Conservation (phyloP, 139 green algal species). For the Deuterostichococcus epilithicus region DNA sequence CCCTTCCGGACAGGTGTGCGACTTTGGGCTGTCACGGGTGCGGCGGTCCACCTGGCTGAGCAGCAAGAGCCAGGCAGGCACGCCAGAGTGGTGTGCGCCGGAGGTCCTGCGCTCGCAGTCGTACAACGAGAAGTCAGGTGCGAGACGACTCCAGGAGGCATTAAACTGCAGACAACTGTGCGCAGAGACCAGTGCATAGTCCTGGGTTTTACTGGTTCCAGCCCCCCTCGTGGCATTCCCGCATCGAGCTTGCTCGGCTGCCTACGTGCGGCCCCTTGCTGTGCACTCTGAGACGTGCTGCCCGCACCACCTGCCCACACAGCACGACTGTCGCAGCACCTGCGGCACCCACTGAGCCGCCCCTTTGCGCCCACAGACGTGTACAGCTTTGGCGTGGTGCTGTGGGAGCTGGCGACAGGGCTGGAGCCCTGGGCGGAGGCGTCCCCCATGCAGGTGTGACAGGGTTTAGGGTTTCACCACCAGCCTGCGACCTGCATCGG, state of each 20-base stretch:
- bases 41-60: conserved; percentile 64
- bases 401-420: conserved; percentile 88
- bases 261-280: not conserved
- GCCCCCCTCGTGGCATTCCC: too few relatives aligned
- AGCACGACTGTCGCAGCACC: too few relatives aligned
- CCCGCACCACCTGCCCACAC: too few relatives aligned
- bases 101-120: conserved; percentile 48
- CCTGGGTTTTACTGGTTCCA: too few relatives aligned
- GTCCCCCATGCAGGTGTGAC: conserved; percentile 66
- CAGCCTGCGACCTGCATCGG: too few relatives aligned
- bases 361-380: too few relatives aligned
- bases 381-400: conserved; percentile 74
- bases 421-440: conserved; percentile 81
- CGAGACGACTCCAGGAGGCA: conserved; percentile 11
- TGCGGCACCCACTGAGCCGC: too few relatives aligned
- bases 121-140: conserved; percentile 80
- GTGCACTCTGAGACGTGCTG: not conserved
- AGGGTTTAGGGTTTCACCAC: not conserved
- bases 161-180: too few relatives aligned
- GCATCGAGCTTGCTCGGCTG: too few relatives aligned
- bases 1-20: conserved; percentile 47
- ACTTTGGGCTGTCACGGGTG: conserved; percentile 82
- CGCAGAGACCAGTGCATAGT: not conserved
- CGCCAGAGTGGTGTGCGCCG: conserved; percentile 93
- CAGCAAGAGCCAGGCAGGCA: conserved; percentile 61